These are phyloP conservation scores for Picea glauca DNA, from an alignment of 75 land plant species.

Conservation along the genomic window DNA sequence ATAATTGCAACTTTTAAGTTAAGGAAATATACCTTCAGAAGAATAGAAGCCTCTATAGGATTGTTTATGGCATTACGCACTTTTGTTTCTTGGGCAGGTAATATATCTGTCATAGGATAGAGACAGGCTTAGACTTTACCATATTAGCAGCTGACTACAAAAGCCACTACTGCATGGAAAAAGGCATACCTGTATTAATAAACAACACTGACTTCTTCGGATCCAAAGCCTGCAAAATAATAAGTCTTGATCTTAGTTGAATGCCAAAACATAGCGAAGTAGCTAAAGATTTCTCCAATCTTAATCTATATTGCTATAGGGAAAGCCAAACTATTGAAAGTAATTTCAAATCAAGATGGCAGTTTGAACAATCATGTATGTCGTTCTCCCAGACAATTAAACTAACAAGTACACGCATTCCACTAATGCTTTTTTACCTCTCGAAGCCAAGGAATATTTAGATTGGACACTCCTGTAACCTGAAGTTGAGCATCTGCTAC, in stretches of 20 bases:
- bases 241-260: not conserved
- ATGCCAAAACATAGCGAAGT: not conserved
- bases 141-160: not conserved
- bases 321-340: not conserved
- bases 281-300: not conserved
- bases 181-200: slow-evolving; percentile 58
- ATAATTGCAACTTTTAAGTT: slow-evolving; percentile 3
- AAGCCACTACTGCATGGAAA: not conserved
- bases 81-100: slow-evolving; percentile 46
- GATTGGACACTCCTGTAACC: slow-evolving; percentile 16
- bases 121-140: not conserved
- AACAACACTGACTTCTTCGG: slow-evolving; percentile 51
- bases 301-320: not conserved
- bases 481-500: slow-evolving; percentile 58
- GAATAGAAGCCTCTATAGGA: slow-evolving; percentile 48
- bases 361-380: not conserved
- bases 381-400: not conserved
- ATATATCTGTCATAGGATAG: slow-evolving; percentile 29
- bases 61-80: slow-evolving; percentile 52
- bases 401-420: not conserved
- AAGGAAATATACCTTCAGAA: slow-evolving; percentile 37
- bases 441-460: slow-evolving; percentile 39
- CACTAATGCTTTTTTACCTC: slow-evolving; percentile 36
- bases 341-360: not conserved
- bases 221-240: slow-evolving; percentile 59